Evolutionary conservation across 805 yeast genomes (phyloP).

Genomic region (Candida alai): DNA sequence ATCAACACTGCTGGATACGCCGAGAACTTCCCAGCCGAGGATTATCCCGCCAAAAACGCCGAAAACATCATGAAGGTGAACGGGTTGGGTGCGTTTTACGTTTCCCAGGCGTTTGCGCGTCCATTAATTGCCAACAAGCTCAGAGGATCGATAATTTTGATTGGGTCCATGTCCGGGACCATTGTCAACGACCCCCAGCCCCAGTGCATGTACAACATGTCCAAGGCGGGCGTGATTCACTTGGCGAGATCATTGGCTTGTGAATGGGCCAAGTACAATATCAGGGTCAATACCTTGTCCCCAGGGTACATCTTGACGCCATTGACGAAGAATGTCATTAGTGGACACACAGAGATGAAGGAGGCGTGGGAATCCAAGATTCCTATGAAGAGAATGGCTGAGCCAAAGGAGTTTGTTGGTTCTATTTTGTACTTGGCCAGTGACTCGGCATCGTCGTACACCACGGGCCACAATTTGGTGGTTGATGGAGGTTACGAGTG

Average conservation of each 20-base stretch:
- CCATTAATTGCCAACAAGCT: conserved; percentile 55
- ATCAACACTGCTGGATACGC: conserved; percentile 84
- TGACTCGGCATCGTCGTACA: conserved; percentile 67
- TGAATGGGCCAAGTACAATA: conserved; percentile 76
- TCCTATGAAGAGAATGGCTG: conserved; percentile 82
- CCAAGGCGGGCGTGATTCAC: conserved; percentile 85
- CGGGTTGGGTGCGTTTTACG: conserved; percentile 69
- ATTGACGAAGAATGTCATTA: conserved; percentile 65
- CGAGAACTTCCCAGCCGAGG: conserved; percentile 74
- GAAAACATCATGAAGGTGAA: conserved; percentile 68
- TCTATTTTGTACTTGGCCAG: conserved; percentile 70
- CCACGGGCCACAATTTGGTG: conserved; percentile 78
- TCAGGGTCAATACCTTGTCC: conserved; percentile 72
- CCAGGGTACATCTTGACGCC: conserved; percentile 84
- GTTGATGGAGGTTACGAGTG: conserved; percentile 88
- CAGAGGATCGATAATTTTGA: conserved; percentile 59
- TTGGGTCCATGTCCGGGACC: conserved; percentile 79
- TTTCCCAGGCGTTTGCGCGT: conserved; percentile 69
- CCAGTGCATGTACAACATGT: conserved; percentile 76
- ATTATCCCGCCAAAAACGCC: conserved; percentile 69
- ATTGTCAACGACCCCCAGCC: conserved; percentile 79
- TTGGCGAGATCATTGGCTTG: conserved; percentile 71
- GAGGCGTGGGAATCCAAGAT: conserved; percentile 68
- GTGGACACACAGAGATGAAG: conserved; percentile 58
- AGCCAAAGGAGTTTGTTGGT: conserved; percentile 79